Evolutionary conservation across 2,329 filamentous ascomycete species (phyloP).

Genomic region (Penicillium sp.): DNA sequence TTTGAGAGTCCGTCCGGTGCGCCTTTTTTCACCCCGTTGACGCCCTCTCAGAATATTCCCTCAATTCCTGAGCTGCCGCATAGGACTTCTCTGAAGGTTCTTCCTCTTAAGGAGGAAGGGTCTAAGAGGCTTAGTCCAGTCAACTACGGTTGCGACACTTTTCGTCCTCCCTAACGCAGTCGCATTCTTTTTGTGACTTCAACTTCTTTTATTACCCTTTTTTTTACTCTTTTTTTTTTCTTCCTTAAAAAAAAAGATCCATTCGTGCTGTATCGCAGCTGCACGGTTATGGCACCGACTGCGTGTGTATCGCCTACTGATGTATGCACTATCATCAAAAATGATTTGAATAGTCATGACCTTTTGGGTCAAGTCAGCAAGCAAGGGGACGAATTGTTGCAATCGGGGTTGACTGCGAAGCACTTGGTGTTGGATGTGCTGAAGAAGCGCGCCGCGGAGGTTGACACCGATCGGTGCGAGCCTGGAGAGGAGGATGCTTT

Average conservation of each 20-base stretch:
- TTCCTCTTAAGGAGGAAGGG: slow-evolving; percentile 99
- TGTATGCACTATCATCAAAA: slow-evolving; percentile 45
- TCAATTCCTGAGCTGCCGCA: slow-evolving; percentile 92
- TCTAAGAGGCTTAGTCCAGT: slow-evolving; percentile 97
- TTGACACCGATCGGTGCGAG: slow-evolving; percentile 86
- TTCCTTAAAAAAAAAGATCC: slow-evolving; percentile 26
- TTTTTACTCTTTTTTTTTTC: slow-evolving; percentile 20
- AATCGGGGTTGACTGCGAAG: slow-evolving; percentile 63
- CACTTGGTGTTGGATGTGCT: slow-evolving; percentile 84
- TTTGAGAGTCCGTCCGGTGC: slow-evolving; percentile 39
- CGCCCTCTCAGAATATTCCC: slow-evolving; percentile 56
- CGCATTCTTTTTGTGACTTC: slow-evolving; percentile 28
- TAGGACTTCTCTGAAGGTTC: slow-evolving; percentile 97
- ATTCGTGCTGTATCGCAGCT: slow-evolving; percentile 38
- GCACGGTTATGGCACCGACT: slow-evolving; percentile 73
- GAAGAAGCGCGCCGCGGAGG: slow-evolving; percentile 77
- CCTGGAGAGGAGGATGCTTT: slow-evolving; percentile 96
- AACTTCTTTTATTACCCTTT: slow-evolving; percentile 13
- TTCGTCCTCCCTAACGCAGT: slow-evolving; percentile 84
- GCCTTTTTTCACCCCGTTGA: slow-evolving; percentile 44
- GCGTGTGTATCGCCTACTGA: slow-evolving; percentile 58
- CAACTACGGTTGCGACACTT: slow-evolving; percentile 86
- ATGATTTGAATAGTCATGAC: slow-evolving; percentile 36
- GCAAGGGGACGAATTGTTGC: slow-evolving; percentile 50
- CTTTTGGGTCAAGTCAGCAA: slow-evolving; percentile 41